Evolutionary conservation across 2,329 filamentous ascomycete genomes (phyloP), one percentile per base, ranked within the genome.

Genomic region (Paecilomyces fulvus): DNA sequence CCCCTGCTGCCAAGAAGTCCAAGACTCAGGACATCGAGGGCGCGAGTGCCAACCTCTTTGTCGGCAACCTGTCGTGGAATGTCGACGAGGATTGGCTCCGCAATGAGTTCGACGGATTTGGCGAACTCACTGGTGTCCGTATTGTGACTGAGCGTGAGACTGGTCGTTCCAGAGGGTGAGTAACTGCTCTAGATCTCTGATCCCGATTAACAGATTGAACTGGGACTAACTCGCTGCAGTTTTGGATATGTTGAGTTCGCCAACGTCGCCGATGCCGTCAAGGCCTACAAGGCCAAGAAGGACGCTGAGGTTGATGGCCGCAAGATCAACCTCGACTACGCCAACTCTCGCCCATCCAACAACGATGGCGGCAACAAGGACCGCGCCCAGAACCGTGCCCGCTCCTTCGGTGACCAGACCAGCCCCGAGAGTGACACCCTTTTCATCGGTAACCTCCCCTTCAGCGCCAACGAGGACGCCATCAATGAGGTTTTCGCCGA

Each of bases 201-300:
- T 28, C 25, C 7, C 25, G 25, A 28, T 33, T 12, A 49, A n/a
- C 8, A 21, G 49, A 52, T 30, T 51, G 37, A 7, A 48, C 11
- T 28, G 52, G 49, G 55, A n/a, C 58, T 66, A 49, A 62, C 10
- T 51, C 33, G 17, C 49, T 57, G 23, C 56, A 82, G 83, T 63
- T 96, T 95, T 74, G 92, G 92, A 59, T 96, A 96, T 72, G 89
- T 96, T 66, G 91, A 96, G 79, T 96, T 92, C 75, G 79, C 80
- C 70, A 83, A 80, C 63, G 75, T 81, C 59, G 85, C 83, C 58
- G 81, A 83, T 70, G 88, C 88, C 56, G 81, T 82, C 66, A 86
- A 85, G 71, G 90, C 90, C 56, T 82, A 87, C 63, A 83, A 86
- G 66, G 84, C 82, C 67, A 91, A 89, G 85, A 83, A 90, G 67